Evolutionary conservation across 1,284 basidiomycete species (phyloP).

Genomic region (Moesziomyces globuligerus): DNA sequence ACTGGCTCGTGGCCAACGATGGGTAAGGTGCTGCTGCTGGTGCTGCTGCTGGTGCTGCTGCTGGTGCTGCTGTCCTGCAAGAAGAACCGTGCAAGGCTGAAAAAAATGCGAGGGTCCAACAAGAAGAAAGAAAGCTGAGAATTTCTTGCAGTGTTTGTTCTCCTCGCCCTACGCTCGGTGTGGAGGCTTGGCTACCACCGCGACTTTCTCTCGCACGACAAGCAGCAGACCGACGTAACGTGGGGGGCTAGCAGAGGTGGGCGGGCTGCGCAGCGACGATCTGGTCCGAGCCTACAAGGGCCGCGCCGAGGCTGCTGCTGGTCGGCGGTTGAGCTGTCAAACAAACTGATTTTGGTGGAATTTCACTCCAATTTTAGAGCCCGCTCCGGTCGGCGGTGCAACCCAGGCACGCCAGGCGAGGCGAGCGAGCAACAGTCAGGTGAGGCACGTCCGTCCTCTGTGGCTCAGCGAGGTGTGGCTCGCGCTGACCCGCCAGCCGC

Average conservation of each 20-base stretch:
- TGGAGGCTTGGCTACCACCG: background rate
- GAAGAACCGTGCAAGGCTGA: background rate
- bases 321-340: too few species aligned
- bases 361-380: background rate
- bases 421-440: background rate
- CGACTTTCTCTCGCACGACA: slow-evolving; percentile 7
- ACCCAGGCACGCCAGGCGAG: too few species aligned
- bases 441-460: background rate
- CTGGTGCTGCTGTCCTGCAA: background rate
- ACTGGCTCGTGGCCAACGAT: too few species aligned
- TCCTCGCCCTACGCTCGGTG: background rate
- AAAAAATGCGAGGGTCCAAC: slow-evolving; percentile 1
- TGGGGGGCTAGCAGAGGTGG: too few species aligned
- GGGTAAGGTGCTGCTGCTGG: too few species aligned
- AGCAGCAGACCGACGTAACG: background rate
- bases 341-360: background rate
- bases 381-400: too few species aligned
- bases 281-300: background rate
- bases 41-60: too few species aligned
- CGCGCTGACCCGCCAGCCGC: too few species aligned
- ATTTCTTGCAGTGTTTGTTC: too few species aligned
- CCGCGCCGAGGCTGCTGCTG: too few species aligned
- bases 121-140: slow-evolving; percentile 5
- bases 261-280: background rate
- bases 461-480: too few species aligned